These are phyloP conservation scores for Lasiosphaeria hispida DNA, from an alignment of 495 filamentous ascomycete genomes.

Conservation along the genomic window DNA sequence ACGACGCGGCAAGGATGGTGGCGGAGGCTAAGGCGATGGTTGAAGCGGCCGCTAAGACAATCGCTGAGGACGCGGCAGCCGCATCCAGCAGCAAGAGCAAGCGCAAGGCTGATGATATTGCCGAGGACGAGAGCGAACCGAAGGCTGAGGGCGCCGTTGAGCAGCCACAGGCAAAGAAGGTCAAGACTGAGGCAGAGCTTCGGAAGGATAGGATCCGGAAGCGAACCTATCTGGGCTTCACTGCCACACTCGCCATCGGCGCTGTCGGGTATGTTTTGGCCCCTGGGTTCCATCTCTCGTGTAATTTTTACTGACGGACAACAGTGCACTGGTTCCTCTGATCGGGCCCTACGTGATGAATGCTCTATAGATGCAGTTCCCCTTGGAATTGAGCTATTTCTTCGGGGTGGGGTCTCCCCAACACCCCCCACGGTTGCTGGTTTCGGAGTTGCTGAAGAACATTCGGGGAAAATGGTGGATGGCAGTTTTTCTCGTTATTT, in stretches of 20 bases:
- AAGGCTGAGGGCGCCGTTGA: slow-evolving; percentile 53
- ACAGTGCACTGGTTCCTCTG: slow-evolving; percentile 43
- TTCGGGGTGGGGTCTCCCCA: background rate
- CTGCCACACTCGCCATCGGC: slow-evolving; percentile 63
- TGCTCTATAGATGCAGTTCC: slow-evolving; percentile 33
- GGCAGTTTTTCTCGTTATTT: slow-evolving; percentile 10
- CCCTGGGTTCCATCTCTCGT: background rate
- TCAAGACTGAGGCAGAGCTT: slow-evolving; percentile 70
- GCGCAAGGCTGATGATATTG: slow-evolving; percentile 78
- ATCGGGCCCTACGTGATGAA: slow-evolving; percentile 56
- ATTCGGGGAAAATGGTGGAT: slow-evolving; percentile 9
- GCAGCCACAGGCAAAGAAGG: slow-evolving; percentile 64
- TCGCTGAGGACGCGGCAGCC: slow-evolving; percentile 35
- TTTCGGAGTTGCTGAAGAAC: slow-evolving; percentile 2
- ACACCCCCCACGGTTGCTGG: background rate
- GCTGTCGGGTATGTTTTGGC: slow-evolving; percentile 73
- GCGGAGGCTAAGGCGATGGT: slow-evolving; percentile 88
- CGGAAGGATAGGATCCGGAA: slow-evolving; percentile 80
- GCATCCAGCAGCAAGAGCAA: slow-evolving; percentile 56
- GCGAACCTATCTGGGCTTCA: slow-evolving; percentile 79
- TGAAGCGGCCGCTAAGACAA: slow-evolving; percentile 65
- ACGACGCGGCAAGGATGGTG: slow-evolving; percentile 76
- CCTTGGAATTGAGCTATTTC: background rate
- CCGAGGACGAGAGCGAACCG: slow-evolving; percentile 39
- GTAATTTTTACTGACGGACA: slow-evolving; percentile 8